Conservation (phyloP, 176 grass and related monocot species). For the Oryza meyeriana region DNA sequence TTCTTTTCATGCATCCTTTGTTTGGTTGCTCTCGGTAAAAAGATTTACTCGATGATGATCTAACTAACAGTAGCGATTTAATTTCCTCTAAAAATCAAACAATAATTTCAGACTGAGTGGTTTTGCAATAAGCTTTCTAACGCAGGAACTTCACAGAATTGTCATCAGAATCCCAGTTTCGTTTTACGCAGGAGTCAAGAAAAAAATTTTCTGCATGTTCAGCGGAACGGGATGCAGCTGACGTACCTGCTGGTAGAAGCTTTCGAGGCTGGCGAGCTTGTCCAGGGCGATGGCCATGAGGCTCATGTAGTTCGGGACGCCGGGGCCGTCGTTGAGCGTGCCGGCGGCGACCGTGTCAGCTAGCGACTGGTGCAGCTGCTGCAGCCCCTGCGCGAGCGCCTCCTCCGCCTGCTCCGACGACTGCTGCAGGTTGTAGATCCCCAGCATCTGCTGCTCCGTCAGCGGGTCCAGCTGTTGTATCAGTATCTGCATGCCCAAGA, state of each 20-base stretch:
- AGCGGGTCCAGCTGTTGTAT: slow-evolving; percentile 74
- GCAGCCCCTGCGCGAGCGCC: slow-evolving; percentile 75
- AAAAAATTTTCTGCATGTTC: not conserved
- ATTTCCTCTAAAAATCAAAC: not conserved
- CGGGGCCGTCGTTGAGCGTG: slow-evolving; percentile 47
- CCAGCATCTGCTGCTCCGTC: slow-evolving; percentile 83
- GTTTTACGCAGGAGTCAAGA: not conserved
- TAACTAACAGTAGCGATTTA: not conserved
- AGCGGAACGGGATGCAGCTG: not conserved
- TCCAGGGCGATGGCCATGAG: slow-evolving; percentile 69
- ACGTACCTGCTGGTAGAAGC: slow-evolving; percentile 71
- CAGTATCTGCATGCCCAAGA: slow-evolving; percentile 49
- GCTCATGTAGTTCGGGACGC: slow-evolving; percentile 54
- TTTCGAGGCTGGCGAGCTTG: slow-evolving; percentile 77
- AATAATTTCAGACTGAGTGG: not conserved
- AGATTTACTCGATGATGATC: not conserved
- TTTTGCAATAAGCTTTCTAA: not conserved
- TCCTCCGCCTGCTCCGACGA: slow-evolving; percentile 93
- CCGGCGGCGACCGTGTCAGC: slow-evolving; percentile 66
- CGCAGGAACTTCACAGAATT: not conserved
- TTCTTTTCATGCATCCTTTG: not conserved
- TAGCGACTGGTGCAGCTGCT: slow-evolving; percentile 72
- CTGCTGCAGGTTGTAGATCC: slow-evolving; percentile 70
- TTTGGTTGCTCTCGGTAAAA: not conserved
- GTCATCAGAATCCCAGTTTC: not conserved